Evolutionary conservation across 2,329 filamentous ascomycete species (phyloP).

Genomic region (Penicillium sp.): DNA sequence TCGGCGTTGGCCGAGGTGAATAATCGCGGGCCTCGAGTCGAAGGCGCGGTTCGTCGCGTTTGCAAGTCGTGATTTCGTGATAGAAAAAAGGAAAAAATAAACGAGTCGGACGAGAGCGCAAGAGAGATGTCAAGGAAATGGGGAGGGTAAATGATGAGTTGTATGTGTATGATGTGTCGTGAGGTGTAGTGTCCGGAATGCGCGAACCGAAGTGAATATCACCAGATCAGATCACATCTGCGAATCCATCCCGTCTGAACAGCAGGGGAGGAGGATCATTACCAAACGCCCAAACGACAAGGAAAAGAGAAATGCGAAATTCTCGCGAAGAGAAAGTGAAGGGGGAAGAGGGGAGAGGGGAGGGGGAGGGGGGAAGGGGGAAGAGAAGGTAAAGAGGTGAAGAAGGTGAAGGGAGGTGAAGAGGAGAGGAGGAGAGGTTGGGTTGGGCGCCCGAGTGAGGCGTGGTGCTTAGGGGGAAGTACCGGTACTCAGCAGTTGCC

Average conservation of each 20-base stretch:
- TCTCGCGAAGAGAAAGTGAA: conserved; percentile 18
- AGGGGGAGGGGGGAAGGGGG: conserved; percentile 4
- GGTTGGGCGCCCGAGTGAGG: conserved; percentile 22
- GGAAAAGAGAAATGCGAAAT: conserved; percentile 20
- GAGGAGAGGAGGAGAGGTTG: conserved; percentile 15
- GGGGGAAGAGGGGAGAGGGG: conserved; percentile 18
- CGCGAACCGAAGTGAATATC: conserved; percentile 28
- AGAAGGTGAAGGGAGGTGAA: conserved; percentile 9
- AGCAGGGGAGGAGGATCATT: conserved; percentile 25
- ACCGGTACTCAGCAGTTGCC: too few relatives aligned
- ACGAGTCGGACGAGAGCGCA: conserved; percentile 23
- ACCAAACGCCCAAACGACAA: conserved; percentile 26
- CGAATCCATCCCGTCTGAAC: conserved; percentile 27
- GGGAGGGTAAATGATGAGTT: conserved; percentile 8
- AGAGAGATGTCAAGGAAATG: conserved; percentile 20
- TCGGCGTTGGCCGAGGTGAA: conserved; percentile 3
- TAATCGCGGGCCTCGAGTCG: conserved; percentile 12
- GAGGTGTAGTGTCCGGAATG: conserved; percentile 21
- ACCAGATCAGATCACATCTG: conserved; percentile 33
- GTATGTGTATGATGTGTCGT: conserved; percentile 15
- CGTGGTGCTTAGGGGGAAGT: conserved; percentile 16
- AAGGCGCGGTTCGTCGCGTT: conserved; percentile 18
- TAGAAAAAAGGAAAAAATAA: conserved; percentile 13
- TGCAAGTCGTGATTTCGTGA: conserved; percentile 29
- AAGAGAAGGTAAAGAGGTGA: conserved; percentile 15